Evolutionary conservation across 371 early-diverging fungal genomes (phyloP), one percentile per base, ranked within the genome.

Genomic region (Mucor circinelloides): DNA sequence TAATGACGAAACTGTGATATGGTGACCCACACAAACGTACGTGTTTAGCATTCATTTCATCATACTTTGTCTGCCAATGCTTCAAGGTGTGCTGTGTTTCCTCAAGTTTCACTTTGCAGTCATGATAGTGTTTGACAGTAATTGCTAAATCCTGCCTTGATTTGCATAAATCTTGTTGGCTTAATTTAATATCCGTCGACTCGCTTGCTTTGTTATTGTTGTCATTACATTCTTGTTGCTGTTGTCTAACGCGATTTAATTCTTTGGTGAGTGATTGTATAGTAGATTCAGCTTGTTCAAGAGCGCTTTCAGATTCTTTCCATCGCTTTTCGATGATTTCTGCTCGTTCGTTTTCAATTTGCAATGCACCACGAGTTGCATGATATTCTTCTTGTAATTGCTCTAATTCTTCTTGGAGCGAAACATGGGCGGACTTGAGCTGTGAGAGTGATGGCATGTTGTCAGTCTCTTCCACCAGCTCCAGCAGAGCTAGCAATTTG

Each of bases 271-370:
- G 56, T 1, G 74, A 32, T 21, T 80, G 82, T 15, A 83, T 75
- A 34, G 72, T 76, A 36, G 73, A 52, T 59, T 85, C 86, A 1
- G 81, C 72, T 25, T 77, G 68, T 46, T 77, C 77, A 8, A 77
- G 64, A 3, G 58, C 31, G 48, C 60, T 64, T 46, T 77, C 77
- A 23, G 72, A 72, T 25, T 68, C 59, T 17, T 72, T 69, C 77
- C 77, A 77, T 38, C 75, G 56, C 2, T 58, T 60, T 31, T 77
- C 72, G 36, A 77, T 54, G 8, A 63, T 64, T 12, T 77, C 72
- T 15, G 73, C 73, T 12, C 76, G 66, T 30, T 73, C 71, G 8
- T 64, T 68, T 64, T 76, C 76, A 0, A 60, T 52, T 31, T 56
- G 31, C 3, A 72, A 48, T 0, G 67, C 59, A 17, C 28, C 56